Percentiles rank a stretch among this genome's conserved stretches.
Evolutionary conservation across 2,329 filamentous ascomycete genomes (phyloP).

Genomic region (Nannizzia gypsea): DNA sequence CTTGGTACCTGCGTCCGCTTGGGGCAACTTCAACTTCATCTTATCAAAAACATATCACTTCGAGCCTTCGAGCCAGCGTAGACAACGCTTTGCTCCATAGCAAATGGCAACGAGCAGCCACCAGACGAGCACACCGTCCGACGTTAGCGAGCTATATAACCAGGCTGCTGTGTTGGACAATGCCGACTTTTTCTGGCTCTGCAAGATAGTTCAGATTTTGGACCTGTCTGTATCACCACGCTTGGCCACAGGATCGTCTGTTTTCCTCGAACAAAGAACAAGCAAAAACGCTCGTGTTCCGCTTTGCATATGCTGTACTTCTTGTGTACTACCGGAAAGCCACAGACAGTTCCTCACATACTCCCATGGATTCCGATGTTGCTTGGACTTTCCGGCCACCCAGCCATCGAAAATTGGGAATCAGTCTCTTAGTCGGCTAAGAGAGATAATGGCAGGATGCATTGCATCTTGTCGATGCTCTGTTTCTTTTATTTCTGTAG

Average conservation of each 20-base stretch:
- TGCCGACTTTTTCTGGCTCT: neutral
- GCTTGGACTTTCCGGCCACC: neutral
- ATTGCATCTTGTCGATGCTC: neutral
- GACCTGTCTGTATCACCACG: conserved; percentile 4
- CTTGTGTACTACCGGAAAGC: conserved; percentile 1
- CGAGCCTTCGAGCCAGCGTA: neutral
- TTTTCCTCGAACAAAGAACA: conserved; percentile 4
- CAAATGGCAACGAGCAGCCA: no score
- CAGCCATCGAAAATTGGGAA: neutral
- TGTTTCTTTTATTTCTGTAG: neutral
- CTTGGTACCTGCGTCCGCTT: conserved; percentile 1
- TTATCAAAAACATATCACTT: neutral
- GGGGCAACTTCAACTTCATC: neutral
- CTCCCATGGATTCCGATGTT: neutral
- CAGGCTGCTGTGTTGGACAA: neutral
- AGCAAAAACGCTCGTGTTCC: conserved; percentile 3
- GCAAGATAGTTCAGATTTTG: conserved; percentile 5
- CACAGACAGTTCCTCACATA: neutral
- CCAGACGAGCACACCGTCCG: neutral
- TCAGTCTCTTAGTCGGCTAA: neutral
- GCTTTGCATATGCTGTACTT: neutral
- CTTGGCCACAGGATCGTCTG: conserved; percentile 3
- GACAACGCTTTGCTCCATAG: neutral
- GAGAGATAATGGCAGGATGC: neutral
- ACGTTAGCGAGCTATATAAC: neutral